phyloP scores from a whole-genome alignment of 805 yeast genomes.

The Candida ascalaphidarum region DNA sequence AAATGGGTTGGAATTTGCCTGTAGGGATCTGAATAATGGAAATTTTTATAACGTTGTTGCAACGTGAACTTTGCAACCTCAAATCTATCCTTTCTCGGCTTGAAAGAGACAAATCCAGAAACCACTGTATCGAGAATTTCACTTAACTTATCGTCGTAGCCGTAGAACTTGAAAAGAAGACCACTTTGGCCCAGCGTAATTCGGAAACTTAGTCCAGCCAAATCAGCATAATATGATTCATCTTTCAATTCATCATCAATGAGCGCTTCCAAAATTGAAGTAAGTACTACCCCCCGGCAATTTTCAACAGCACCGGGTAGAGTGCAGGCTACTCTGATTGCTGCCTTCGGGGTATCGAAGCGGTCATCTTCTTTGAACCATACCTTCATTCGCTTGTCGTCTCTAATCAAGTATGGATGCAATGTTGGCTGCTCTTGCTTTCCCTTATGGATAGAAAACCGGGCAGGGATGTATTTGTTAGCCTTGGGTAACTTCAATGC shows the following conservation, averaged over 20 bases:
- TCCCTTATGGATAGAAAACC: constrained; percentile 53
- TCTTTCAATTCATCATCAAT: constrained; percentile 71
- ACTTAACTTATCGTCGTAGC: constrained; percentile 77
- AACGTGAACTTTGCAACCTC: constrained; percentile 57
- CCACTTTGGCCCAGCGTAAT: constrained; percentile 64
- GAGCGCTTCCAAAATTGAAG: constrained; percentile 60
- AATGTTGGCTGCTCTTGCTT: constrained; percentile 26
- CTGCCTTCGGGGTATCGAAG: constrained; percentile 85
- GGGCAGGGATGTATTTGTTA: constrained; percentile 78
- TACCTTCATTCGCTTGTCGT: constrained; percentile 43
- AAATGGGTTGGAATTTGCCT: constrained; percentile 61
- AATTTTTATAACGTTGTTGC: constrained; percentile 56
- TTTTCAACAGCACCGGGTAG: constrained; percentile 56
- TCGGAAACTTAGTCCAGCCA: constrained; percentile 64
- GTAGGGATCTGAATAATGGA: constrained; percentile 69
- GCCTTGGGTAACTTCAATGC: constrained; percentile 54
- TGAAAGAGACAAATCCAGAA: constrained; percentile 41
- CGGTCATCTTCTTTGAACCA: constrained; percentile 92
- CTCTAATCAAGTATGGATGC: constrained; percentile 55
- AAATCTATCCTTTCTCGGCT: constrained; percentile 51
- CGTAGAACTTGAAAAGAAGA: constrained; percentile 55
- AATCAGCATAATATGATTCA: constrained; percentile 71
- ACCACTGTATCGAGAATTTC: constrained; percentile 55
- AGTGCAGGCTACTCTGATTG: constrained; percentile 54
- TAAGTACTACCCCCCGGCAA: constrained; percentile 45